These are phyloP conservation scores for Eragrostis tef DNA, from an alignment of 202 grass and related monocot species.

Conservation along the genomic window DNA sequence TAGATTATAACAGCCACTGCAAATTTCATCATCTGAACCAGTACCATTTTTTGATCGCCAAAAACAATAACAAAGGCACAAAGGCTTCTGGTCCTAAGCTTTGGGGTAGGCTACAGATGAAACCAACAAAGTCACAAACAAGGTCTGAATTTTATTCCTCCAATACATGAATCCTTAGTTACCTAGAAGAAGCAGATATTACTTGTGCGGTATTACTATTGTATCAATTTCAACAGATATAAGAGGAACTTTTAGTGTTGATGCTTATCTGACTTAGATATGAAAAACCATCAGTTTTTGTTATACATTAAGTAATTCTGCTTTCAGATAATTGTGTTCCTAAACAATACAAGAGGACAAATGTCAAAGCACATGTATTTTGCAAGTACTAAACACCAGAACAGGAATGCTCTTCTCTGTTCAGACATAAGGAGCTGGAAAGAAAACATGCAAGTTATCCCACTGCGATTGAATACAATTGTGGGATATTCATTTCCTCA, in stretches of 20 bases:
- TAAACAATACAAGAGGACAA: background rate
- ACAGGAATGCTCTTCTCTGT: background rate
- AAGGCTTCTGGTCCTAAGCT: too few species aligned
- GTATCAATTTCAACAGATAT: background rate
- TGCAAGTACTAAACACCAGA: background rate
- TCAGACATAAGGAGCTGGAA: background rate
- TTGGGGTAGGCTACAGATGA: too few species aligned
- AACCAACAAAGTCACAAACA: background rate
- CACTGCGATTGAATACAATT: background rate
- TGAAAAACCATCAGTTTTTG: background rate
- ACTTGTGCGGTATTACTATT: background rate
- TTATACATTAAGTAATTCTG: background rate
- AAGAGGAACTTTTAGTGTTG: background rate
- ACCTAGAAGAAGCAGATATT: background rate
- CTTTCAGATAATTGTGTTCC: background rate
- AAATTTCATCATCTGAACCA: slow-evolving; percentile 8
- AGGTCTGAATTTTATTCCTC: background rate
- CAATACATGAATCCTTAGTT: background rate
- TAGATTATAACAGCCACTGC: background rate
- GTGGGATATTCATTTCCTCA: background rate
- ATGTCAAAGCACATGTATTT: background rate
- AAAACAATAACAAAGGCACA: too few species aligned
- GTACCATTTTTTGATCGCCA: background rate
- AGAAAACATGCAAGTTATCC: background rate
- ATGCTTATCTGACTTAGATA: background rate